Evolutionary conservation across 129 eudicot species (phyloP), one percentile per base, ranked within the genome.

Genomic region (Artemisia tridentata): DNA sequence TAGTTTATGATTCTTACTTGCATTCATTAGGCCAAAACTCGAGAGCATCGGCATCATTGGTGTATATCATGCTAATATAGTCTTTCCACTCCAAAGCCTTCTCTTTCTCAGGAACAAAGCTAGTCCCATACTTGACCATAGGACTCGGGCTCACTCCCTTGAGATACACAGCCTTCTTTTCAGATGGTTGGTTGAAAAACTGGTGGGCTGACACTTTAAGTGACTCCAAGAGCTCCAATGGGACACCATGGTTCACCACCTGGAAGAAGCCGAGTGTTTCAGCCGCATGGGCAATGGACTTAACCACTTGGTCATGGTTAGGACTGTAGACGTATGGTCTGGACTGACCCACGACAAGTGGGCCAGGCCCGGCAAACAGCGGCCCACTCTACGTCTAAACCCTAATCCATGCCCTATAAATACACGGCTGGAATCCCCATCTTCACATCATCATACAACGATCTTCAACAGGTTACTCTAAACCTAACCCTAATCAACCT

Each of bases 191-290:
- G 8, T 18, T 21, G 11, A 84, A 84, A 56, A 84, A 84, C 14
- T 47, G 52, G 45, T 80, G 85, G 5, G 88, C 82, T 0, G 80
- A 69, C 38, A 13, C 65, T 73, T 84, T 84, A 58, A 80, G 80
- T 2, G 80, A 65, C 54, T 80, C 82, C 23, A 84, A 63, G 15
- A 84, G 68, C 70, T 73, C 82, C 27, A 84, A 1, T 3, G 85
- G 80, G 54, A 80, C 88, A 60, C 83, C 82, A 69, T 84, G 88
- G 75, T 84, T 84, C 59, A 84, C 82, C 74, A 84, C 88, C 60
- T 84, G 88, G 54, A 84, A 80, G 71, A 83, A 83, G 29, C 87
- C 87, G 5, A 83, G 77, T 34, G 82, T 83, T 62, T 83, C 82
- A 21, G 88, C 85, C n/a, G 88, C 88, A 51, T 69, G 62, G 16